Evolutionary conservation across 495 filamentous ascomycete species (phyloP), one percentile per base, ranked within the genome.

Genomic region (Schizothecium vesticola): DNA sequence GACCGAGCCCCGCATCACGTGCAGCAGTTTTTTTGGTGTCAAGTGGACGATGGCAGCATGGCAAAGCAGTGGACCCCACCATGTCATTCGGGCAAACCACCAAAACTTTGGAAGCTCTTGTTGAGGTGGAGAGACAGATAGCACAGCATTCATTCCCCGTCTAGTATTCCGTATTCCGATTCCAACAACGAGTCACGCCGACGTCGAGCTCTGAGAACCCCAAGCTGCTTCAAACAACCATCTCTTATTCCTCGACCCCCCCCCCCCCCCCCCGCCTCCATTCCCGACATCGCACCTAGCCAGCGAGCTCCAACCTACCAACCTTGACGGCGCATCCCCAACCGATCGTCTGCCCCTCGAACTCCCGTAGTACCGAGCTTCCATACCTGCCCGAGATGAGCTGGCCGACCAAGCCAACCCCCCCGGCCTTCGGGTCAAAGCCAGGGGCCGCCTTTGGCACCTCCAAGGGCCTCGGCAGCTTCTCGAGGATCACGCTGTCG

Each of bases 401-500:
- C 43, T 51, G 43, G 43, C 43, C 43, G 43, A n/a, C 16, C 19
- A 51, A 51, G 43, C 2, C 13, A 65, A 57, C 19, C 25, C 51
- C 21, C 24, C 21, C 21, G 61, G 31, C 43, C 43, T 51, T 51
- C 43, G 43, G 43, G 43, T 51, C 43, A 16, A 51, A 51, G 43
- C 16, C 43, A n/a, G 43, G 43, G 43, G 16, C 5, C 28, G 60
- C 26, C 8, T 59, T 59, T 56, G 24, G 31, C 60, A 65, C 74
- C 24, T 75, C 74, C 63, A 69, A 74, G 4, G 74, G 79, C 69
- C 84, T 90, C 76, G 78, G 81, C 70, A 74, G 76, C 12, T 84
- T 87, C 71, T 74, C 76, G 19, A 74, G 77, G 67, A 75, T 86
- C 75, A 67, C 81, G 77, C 67, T 98, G 83, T 96, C 94, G 51